Base-by-base conservation (phyloP, 441 rosid species). In the Aquilaria agallochum region DNA sequence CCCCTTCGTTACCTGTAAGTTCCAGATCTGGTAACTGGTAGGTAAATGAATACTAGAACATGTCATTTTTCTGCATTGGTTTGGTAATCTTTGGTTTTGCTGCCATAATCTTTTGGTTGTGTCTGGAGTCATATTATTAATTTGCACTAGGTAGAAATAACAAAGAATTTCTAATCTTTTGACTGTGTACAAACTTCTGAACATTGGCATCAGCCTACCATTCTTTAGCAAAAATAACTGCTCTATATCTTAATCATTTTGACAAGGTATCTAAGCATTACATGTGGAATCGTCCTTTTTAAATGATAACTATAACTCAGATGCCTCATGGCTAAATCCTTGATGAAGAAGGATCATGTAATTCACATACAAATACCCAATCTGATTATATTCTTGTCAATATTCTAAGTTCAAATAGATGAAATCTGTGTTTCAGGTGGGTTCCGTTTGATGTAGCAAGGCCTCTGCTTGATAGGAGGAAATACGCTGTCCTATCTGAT, bases 1-100 rank as follows among this genome's bases (percentile, higher is more conserved):
- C 98, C 98, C 64, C 87, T 80, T 67, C 98, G 85, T 55, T 87
- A 81, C 76, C 80, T 77, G 98, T 94, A 87, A 80, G 96, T 83
- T 74, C 36, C 32, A 55, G 50, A 65, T 68, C 53, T n/a, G 31
- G 42, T 67, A 55, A 58, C 48, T 60, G n/a, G 56, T 9, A 11
- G 13, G 49, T 36, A 36, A 36, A 5, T 31, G 33, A 49, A 53
- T 63, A 14, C 31, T 48, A 50, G 59, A n/a, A 36, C 42, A 36
- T 36, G 7, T 36, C 42, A 36, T 8, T 30, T 12, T 32, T 53
- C 9, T 12, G 13, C 14, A 11, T 5, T 60, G 3, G 13, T 49
- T 49, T 48, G 53, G 14, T 48, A 14, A 59, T 51, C 34, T 57
- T 36, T 36, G 5, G 42, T 36, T 36, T 30, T 13, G 53, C 34